Evolutionary conservation across 306 rosid species (phyloP).

Genomic region (Clitoria ternatea): DNA sequence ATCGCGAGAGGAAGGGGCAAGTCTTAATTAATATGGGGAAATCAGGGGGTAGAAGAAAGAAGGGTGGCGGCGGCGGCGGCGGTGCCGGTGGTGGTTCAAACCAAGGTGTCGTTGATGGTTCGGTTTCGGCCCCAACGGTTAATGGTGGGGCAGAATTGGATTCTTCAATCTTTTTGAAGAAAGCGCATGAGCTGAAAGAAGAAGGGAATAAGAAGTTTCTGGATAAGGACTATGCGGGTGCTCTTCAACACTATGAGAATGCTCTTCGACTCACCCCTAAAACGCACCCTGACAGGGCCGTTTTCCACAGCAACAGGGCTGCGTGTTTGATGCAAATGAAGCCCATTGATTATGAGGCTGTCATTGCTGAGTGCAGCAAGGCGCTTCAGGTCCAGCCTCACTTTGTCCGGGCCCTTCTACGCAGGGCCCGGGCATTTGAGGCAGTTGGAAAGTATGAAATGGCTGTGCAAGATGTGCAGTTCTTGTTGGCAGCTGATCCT

Average conservation of each 20-base stretch:
- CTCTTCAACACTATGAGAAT: constrained; percentile 84
- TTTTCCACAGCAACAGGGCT: constrained; percentile 88
- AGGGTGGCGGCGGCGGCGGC: too few relatives aligned
- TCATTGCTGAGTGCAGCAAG: constrained; percentile 83
- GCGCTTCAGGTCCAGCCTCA: constrained; percentile 91
- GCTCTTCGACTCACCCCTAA: constrained; percentile 83
- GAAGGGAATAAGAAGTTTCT: constrained; percentile 86
- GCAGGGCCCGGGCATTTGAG: constrained; percentile 83
- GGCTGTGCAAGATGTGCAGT: constrained; percentile 88
- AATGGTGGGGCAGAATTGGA: constrained; percentile 74
- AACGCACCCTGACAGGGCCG: constrained; percentile 70
- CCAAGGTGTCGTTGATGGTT: constrained; percentile 40
- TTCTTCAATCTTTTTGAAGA: constrained; percentile 73
- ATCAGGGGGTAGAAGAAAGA: constrained; percentile 88
- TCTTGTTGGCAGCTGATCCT: constrained; percentile 66
- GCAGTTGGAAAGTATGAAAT: constrained; percentile 76
- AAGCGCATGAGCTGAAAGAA: constrained; percentile 92
- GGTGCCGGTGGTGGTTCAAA: too few relatives aligned
- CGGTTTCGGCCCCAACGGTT: constrained; percentile 34
- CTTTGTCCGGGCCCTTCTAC: constrained; percentile 74
- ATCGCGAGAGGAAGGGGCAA: neutral
- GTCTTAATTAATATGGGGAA: constrained; percentile 93
- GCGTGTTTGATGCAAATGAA: constrained; percentile 98
- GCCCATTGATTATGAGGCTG: constrained; percentile 82
- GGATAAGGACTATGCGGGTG: constrained; percentile 80